Evolutionary conservation across 2,329 filamentous ascomycete species (phyloP), one percentile per base, ranked within the genome.

Genomic region (Phialophora macrospora): DNA sequence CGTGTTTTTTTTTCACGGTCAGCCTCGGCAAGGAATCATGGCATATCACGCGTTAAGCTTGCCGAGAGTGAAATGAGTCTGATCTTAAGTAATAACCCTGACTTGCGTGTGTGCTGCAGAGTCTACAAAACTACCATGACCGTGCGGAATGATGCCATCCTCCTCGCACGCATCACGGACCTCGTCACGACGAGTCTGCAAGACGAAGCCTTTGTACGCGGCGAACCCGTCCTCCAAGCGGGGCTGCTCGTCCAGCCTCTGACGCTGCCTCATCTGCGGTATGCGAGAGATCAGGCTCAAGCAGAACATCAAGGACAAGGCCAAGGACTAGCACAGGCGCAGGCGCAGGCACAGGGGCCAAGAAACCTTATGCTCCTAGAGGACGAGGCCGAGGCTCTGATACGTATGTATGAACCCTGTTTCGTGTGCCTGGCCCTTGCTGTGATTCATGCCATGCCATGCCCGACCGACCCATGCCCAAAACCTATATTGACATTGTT

Each of bases 221-320:
- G 34, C 38, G 57, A 60, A 30, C 24, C 34, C 17, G 12, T 32
- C 3, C 48, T 48, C 38, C 34, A 41, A 32, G 38, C 44, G 9
- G 41, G 57, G 3, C 30, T 60, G 41, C 57, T 60, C 8, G 24
- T 60, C 22, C 41, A 60, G 44, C 57, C 57, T 17, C 44, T 60
- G 12, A 48, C 57, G 17, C 46, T 60, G n/a, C 41, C 57, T 14
- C 57, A 60, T 22, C 41, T 60, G 7, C 38, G 26, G n/a, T 44
- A 44, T 24, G 34, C 55, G 17, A 58, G 34, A 26, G 3, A 44
- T 44, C 38, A 44, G 7, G 17, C 38, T n/a, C 38, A 20, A n/a
- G 38, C 14, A n/a, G 14, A 41, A 7, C 14, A 3, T 24, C 38
- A 41, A 7, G 38, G 3, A 41, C 34, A 41, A 17, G 9, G 11